These are phyloP conservation scores for Leccinum subgranulosum DNA, from an alignment of 768 basidiomycete species.

Conservation along the genomic window DNA sequence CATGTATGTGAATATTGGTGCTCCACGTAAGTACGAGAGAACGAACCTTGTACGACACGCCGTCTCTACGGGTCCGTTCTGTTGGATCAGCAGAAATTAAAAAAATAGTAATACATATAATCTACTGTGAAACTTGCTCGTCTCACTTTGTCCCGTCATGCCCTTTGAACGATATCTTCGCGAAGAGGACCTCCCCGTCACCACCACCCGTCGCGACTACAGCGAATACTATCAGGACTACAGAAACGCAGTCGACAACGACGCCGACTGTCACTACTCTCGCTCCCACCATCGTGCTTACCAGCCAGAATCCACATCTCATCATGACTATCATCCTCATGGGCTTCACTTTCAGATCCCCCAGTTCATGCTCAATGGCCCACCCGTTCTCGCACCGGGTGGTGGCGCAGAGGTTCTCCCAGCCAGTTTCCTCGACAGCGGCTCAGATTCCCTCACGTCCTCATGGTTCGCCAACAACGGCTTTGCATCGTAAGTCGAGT, in stretches of 20 bases:
- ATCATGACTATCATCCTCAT: conserved; percentile 22
- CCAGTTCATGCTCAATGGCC: conserved; percentile 54
- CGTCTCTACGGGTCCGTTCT: neutral
- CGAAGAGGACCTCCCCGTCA: conserved; percentile 14
- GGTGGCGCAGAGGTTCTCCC: conserved; percentile 77
- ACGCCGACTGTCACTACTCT: conserved; percentile 9
- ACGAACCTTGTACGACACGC: conserved; percentile 5
- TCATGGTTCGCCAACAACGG: conserved; percentile 53
- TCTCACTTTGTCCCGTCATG: conserved; percentile 21
- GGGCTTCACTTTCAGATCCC: conserved; percentile 59
- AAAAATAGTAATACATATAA: conserved; percentile 11
- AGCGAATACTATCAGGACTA: conserved; percentile 13
- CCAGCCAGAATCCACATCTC: neutral
- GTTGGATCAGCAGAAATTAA: conserved; percentile 10
- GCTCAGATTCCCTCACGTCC: conserved; percentile 29
- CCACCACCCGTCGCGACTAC: conserved; percentile 1
- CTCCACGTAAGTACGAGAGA: neutral
- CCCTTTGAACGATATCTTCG: conserved; percentile 43
- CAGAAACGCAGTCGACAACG: conserved; percentile 6
- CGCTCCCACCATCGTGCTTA: conserved; percentile 1
- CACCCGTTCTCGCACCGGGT: conserved; percentile 62
- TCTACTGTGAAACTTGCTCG: neutral
- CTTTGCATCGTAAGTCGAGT: conserved; percentile 30
- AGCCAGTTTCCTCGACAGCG: conserved; percentile 33
- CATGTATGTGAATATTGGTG: conserved; percentile 1